phyloP scores from a whole-genome alignment of 208 protist genomes.

The Leishmania tarentolae region DNA sequence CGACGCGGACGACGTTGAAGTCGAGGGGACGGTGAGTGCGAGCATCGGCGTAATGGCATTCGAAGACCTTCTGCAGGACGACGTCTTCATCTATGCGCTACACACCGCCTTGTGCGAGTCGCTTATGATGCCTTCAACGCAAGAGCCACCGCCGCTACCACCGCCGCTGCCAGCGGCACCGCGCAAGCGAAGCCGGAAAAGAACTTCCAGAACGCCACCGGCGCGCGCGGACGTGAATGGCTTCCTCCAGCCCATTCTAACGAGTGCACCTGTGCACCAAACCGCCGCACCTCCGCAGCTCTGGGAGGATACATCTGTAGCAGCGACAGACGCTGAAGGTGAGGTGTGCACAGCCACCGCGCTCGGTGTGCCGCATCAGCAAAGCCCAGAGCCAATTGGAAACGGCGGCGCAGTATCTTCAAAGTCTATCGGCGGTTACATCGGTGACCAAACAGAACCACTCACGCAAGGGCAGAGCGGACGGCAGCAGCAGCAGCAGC shows the following conservation, averaged over 20 bases:
- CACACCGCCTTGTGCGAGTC: conserved; percentile 23
- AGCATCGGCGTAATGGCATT: conserved; percentile 15
- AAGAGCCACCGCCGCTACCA: conserved; percentile 8
- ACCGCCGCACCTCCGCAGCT: neutral
- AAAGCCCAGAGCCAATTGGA: neutral
- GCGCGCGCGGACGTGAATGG: neutral
- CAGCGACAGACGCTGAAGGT: neutral
- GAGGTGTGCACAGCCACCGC: neutral
- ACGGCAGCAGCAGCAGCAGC: too few species aligned
- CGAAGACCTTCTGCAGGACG: conserved; percentile 30
- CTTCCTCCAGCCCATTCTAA: too few species aligned
- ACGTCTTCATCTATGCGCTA: conserved; percentile 20
- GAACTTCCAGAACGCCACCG: neutral
- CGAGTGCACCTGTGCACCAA: neutral
- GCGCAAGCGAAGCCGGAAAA: neutral
- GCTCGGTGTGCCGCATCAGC: neutral
- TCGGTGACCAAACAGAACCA: neutral
- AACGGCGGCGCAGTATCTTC: neutral
- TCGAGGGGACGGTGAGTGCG: neutral
- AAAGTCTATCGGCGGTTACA: neutral
- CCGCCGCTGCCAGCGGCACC: neutral
- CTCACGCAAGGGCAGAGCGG: too few species aligned
- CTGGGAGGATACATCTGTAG: neutral
- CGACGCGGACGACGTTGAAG: neutral
- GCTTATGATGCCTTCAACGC: conserved; percentile 29